A percentile compares a stretch with the other conserved stretches of the same genome.
Evolutionary conservation across 257 asterid genomes (phyloP).

Genomic region (Solanum etuberosum): DNA sequence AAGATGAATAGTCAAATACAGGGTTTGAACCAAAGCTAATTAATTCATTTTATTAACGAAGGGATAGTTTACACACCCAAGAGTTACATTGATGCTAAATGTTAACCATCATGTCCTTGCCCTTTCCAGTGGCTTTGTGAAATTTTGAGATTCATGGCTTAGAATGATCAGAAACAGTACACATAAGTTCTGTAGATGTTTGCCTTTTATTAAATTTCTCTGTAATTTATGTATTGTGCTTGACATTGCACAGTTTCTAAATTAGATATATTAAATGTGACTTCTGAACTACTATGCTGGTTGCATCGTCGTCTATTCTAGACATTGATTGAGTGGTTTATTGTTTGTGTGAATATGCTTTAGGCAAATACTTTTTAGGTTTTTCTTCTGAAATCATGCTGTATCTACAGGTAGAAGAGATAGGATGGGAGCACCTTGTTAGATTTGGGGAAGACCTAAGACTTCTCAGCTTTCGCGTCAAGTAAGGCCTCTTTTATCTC

Average conservation of each 20-base stretch:
- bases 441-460: slow-evolving; percentile 50
- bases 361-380: background rate
- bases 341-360: background rate
- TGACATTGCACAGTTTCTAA: background rate
- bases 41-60: background rate
- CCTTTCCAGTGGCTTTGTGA: background rate
- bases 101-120: background rate
- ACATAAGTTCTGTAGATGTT: background rate
- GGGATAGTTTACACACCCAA: background rate
- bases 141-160: background rate
- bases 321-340: background rate
- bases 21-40: background rate
- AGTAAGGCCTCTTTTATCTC: slow-evolving; percentile 24
- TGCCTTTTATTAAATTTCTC: background rate
- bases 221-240: background rate
- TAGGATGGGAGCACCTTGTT: slow-evolving; percentile 75
- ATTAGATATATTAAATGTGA: background rate
- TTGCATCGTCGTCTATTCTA: background rate
- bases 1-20: background rate
- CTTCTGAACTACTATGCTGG: background rate
- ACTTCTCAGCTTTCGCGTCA: slow-evolving; percentile 42
- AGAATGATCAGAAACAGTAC: background rate
- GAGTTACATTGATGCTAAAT: background rate
- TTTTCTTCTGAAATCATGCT: background rate
- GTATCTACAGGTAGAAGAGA: slow-evolving; percentile 57